phyloP scores from a whole-genome alignment of 2,329 filamentous ascomycete genomes.

The Neopestalotiopsis rosae region DNA sequence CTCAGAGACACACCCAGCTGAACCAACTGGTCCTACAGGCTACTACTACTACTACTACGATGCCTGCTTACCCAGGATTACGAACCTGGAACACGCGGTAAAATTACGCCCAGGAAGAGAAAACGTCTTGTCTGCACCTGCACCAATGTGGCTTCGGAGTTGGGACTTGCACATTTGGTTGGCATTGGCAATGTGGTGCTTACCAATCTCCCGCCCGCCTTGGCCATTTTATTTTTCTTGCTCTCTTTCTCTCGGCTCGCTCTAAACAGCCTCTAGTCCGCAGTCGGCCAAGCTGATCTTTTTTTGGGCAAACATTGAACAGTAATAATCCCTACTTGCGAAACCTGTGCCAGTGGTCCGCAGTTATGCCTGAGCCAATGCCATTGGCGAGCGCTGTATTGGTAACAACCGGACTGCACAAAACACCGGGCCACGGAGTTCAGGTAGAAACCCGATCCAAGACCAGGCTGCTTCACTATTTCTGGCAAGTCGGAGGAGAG shows the following conservation, averaged over 20 bases:
- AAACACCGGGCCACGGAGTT: neutral
- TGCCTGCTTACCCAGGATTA: neutral
- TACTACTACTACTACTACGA: neutral
- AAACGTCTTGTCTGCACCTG: neutral
- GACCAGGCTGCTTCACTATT: neutral
- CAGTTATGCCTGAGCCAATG: constrained; percentile 13
- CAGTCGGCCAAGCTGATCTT: neutral
- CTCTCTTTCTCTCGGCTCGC: neutral
- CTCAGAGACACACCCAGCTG: neutral
- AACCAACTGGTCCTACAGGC: neutral
- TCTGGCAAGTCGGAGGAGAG: neutral
- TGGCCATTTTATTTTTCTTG: neutral
- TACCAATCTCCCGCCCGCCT: constrained; percentile 11
- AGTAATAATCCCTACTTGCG: constrained; percentile 5
- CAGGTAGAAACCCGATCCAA: neutral
- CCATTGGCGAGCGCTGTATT: neutral
- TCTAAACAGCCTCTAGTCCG: neutral
- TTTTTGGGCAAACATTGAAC: neutral
- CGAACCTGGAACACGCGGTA: neutral
- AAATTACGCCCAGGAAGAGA: neutral
- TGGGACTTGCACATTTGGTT: neutral
- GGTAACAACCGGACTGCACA: constrained; percentile 11
- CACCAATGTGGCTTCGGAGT: constrained; percentile 14
- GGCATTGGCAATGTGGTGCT: constrained; percentile 5
- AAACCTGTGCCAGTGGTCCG: constrained; percentile 5